Evolutionary conservation across 768 basidiomycete species (phyloP).

Genomic region (Austroboletus festivus): DNA sequence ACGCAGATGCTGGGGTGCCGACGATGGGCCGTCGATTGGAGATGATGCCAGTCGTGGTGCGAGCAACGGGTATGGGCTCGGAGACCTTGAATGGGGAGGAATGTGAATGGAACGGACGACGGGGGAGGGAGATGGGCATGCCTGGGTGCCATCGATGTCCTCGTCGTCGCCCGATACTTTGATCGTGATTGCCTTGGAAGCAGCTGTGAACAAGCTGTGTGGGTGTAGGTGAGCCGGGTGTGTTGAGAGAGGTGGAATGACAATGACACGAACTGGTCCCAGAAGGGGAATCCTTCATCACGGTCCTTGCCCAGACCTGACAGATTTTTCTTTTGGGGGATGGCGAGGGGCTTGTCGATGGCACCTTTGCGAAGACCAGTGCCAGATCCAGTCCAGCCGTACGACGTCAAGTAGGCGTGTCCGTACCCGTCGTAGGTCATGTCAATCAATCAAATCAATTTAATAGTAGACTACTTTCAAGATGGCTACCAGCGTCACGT

Average conservation of each 20-base stretch:
- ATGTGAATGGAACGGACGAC: neutral
- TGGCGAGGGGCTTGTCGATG: constrained; percentile 69
- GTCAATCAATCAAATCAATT: too few relatives aligned
- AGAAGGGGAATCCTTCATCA: constrained; percentile 95
- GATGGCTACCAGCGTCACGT: too few relatives aligned
- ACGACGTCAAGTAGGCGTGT: constrained; percentile 67
- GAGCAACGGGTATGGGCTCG: constrained; percentile 37
- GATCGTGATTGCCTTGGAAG: constrained; percentile 79
- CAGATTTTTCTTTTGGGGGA: constrained; percentile 83
- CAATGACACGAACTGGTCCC: constrained; percentile 95
- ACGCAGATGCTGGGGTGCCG: constrained; percentile 47
- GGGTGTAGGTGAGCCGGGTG: constrained; percentile 1
- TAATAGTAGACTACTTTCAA: too few relatives aligned
- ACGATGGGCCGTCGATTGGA: constrained; percentile 62
- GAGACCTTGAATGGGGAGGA: constrained; percentile 10
- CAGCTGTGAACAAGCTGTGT: constrained; percentile 64
- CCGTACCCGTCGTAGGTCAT: constrained; percentile 36
- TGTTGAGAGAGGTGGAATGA: neutral
- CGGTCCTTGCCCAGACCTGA: constrained; percentile 88
- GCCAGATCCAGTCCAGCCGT: constrained; percentile 89
- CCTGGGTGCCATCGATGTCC: constrained; percentile 3
- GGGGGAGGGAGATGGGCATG: too few relatives aligned
- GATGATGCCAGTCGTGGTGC: constrained; percentile 73
- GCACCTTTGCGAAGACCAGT: constrained; percentile 82
- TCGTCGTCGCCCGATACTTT: constrained; percentile 55